A percentile compares a stretch with the other conserved stretches of the same genome.
Evolutionary conservation across 129 eudicot genomes (phyloP).

Genomic region (Lonicera japonica): DNA sequence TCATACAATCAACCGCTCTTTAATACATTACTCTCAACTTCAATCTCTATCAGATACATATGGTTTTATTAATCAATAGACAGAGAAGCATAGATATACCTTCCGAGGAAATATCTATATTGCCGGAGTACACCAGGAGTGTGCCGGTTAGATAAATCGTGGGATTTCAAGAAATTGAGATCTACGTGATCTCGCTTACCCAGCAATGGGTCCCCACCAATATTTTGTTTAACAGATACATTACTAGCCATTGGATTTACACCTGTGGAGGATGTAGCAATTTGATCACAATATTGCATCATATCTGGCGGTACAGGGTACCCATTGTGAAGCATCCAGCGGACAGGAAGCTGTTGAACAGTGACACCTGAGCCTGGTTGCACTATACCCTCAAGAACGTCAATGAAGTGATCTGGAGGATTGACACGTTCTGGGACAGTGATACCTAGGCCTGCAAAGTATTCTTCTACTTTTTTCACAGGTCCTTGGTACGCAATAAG

Average conservation of each 20-base stretch:
- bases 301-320: slow-evolving; percentile 88
- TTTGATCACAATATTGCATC: slow-evolving; percentile 68
- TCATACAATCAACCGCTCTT: slow-evolving; percentile 3
- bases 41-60: background rate
- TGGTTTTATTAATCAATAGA: background rate
- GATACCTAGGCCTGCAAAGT: slow-evolving; percentile 72
- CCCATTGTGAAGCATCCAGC: slow-evolving; percentile 97
- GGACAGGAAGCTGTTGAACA: slow-evolving; percentile 78
- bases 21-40: background rate
- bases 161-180: slow-evolving; percentile 27
- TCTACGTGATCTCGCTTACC: slow-evolving; percentile 29
- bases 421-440: slow-evolving; percentile 83
- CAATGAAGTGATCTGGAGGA: slow-evolving; percentile 90
- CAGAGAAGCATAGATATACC: slow-evolving; percentile 28
- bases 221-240: slow-evolving; percentile 25
- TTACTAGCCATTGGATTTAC: slow-evolving; percentile 10
- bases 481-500: slow-evolving; percentile 88
- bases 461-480: slow-evolving; percentile 79
- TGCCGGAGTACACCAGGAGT: slow-evolving; percentile 77
- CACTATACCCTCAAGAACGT: slow-evolving; percentile 72
- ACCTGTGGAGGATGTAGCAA: slow-evolving; percentile 38
- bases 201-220: slow-evolving; percentile 12
- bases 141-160: slow-evolving; percentile 57
- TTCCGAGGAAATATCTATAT: slow-evolving; percentile 81
- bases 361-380: slow-evolving; percentile 56